A percentile compares a stretch with the other conserved stretches of the same genome.
Evolutionary conservation across 768 basidiomycete species (phyloP).

Genomic region (Agaricus blazei): DNA sequence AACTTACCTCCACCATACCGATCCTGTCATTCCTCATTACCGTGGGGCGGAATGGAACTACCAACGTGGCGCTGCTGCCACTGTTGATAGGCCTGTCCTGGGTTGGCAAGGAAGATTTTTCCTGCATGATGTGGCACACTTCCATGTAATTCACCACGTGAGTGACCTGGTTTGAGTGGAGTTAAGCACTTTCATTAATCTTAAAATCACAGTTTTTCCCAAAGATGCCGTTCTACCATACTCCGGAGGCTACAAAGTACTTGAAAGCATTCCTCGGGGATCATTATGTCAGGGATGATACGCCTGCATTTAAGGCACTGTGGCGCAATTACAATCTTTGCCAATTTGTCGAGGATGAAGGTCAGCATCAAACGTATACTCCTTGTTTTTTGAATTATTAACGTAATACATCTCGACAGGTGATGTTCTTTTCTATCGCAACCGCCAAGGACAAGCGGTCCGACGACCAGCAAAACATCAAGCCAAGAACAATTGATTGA

Average conservation of each 20-base stretch:
- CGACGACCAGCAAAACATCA: constrained; percentile 24
- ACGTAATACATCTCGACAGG: constrained; percentile 18
- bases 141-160: constrained; percentile 60
- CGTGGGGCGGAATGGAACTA: constrained; percentile 54
- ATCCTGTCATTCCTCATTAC: constrained; percentile 51
- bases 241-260: constrained; percentile 44
- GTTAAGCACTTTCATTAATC: neutral
- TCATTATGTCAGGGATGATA: constrained; percentile 40
- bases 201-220: constrained; percentile 48
- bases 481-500: neutral
- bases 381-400: too few relatives aligned
- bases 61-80: constrained; percentile 57
- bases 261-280: constrained; percentile 45
- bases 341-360: constrained; percentile 55
- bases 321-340: constrained; percentile 54
- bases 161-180: constrained; percentile 15
- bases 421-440: constrained; percentile 40
- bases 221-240: constrained; percentile 56
- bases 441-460: constrained; percentile 33
- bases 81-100: constrained; percentile 52
- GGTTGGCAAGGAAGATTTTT: constrained; percentile 66
- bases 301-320: constrained; percentile 39
- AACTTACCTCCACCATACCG: constrained; percentile 66
- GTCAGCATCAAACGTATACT: constrained; percentile 17
- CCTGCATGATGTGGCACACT: constrained; percentile 62